Evolutionary conservation across 139 green algal species (phyloP), one percentile per base, ranked within the genome.

Genomic region (Diplosphaera chodatii): DNA sequence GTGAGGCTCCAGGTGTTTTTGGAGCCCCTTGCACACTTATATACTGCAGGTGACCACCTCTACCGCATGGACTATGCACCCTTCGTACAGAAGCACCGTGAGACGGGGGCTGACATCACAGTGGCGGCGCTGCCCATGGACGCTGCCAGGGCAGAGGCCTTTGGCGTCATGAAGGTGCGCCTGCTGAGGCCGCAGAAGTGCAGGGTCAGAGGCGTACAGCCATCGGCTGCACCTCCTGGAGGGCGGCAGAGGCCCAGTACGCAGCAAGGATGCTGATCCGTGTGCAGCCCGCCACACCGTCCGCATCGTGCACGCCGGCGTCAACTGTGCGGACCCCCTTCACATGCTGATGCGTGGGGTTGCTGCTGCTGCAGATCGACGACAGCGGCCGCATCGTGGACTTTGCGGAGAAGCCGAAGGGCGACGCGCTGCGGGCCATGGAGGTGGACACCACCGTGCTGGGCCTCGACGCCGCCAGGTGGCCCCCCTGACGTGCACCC

Each of bases 11-110:
- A n/a, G n/a, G n/a, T n/a, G n/a, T n/a, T n/a, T n/a, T n/a, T n/a
- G n/a, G n/a, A n/a, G n/a, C n/a, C n/a, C n/a, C n/a, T n/a, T n/a
- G n/a, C n/a, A n/a, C n/a, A n/a, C n/a, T n/a, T n/a, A n/a, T n/a
- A n/a, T n/a, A n/a, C n/a, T 66, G 70, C 83, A 92, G 88, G 92
- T 68, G 95, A 99, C 87, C 95, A 99, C 84, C 85, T 99, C 75
- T 99, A 99, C 86, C 89, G 95, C 82, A 99, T 99, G 96, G 93
- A 99, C 88, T 99, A 99, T 87, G 79, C 86, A 32, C 84, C 93
- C 32, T 99, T 99, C 88, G 93, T 99, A 63, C 68, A 81, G 33
- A 90, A 89, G 73, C 95, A 99, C 82, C 86, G 90, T 48, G 80
- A 92, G 75, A 82, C 77, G 13, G 82, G 84, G 40, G 94, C 95